Evolutionary conservation across 345 rosid species (phyloP).

Genomic region (Dipteronia dyeriana): DNA sequence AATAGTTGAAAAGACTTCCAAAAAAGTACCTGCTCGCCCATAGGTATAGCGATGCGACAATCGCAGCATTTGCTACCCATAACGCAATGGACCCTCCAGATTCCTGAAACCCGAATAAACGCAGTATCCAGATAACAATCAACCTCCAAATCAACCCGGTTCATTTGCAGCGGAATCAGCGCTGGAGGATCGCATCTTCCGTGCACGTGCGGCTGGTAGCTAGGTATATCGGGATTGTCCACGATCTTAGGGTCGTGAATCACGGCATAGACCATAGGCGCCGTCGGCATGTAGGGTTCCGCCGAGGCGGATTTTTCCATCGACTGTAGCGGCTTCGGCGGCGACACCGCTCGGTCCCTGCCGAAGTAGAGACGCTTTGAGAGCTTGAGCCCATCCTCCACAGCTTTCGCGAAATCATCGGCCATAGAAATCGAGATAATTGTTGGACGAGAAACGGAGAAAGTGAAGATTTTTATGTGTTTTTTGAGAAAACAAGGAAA

Average conservation of each 20-base stretch:
- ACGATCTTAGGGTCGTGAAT: conserved; percentile 77
- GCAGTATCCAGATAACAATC: conserved; percentile 69
- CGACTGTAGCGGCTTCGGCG: conserved; percentile 50
- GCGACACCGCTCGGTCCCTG: conserved; percentile 71
- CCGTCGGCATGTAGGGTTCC: conserved; percentile 49
- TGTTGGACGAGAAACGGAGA: neutral
- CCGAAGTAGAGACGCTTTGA: conserved; percentile 78
- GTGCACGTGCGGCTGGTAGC: conserved; percentile 97
- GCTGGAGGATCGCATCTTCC: conserved; percentile 94
- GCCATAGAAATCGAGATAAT: conserved; percentile 45
- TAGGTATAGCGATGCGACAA: conserved; percentile 79
- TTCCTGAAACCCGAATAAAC: conserved; percentile 54
- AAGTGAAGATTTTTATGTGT: neutral
- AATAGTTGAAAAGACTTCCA: neutral
- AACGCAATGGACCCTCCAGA: conserved; percentile 90
- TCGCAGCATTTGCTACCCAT: conserved; percentile 89
- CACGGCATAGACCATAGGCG: conserved; percentile 90
- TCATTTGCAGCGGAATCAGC: conserved; percentile 87
- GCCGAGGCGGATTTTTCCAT: conserved; percentile 60
- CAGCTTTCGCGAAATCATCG: conserved; percentile 70
- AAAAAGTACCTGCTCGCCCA: conserved; percentile 81
- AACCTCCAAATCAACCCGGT: conserved; percentile 57
- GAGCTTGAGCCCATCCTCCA: conserved; percentile 83
- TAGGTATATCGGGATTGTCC: conserved; percentile 90
- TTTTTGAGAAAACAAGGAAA: neutral